Evolutionary conservation across 2,329 filamentous ascomycete species (phyloP).

Genomic region (Penicillium sp.): DNA sequence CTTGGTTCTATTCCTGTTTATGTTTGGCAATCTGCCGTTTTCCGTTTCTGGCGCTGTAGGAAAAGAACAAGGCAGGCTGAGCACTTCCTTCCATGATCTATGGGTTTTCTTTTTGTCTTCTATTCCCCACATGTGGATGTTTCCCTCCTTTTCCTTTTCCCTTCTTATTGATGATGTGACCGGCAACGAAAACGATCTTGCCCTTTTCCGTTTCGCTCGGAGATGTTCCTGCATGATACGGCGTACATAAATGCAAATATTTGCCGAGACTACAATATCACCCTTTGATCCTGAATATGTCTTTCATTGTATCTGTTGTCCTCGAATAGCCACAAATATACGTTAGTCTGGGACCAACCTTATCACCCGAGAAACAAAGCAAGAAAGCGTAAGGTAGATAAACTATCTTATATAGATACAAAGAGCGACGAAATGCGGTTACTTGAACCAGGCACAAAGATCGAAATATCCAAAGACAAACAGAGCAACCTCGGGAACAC

Average conservation of each 20-base stretch:
- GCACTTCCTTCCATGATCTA: slow-evolving; percentile 1
- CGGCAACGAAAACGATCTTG: slow-evolving; percentile 12
- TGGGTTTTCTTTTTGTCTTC: neutral
- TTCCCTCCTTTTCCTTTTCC: neutral
- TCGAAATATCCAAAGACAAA: neutral
- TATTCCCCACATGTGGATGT: slow-evolving; percentile 1
- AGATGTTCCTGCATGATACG: slow-evolving; percentile 22
- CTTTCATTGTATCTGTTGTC: no score
- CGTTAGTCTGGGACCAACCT: no score
- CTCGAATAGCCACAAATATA: neutral
- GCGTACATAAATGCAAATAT: slow-evolving; percentile 20
- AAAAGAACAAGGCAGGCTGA: neutral
- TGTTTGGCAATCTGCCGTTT: neutral
- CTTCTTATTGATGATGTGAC: slow-evolving; percentile 3
- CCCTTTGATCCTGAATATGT: neutral
- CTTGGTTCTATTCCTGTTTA: neutral
- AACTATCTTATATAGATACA: neutral
- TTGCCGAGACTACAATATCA: slow-evolving; percentile 13
- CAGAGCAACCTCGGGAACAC: neutral
- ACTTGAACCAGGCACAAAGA: neutral
- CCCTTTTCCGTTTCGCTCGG: slow-evolving; percentile 13
- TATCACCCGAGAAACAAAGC: neutral
- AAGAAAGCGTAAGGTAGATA: neutral
- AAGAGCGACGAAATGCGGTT: neutral
- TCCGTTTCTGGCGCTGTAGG: neutral